Percentiles rank a stretch among this genome's conserved stretches.
Conservation (phyloP, 495 filamentous ascomycete species). For the Xylaria nigripes region DNA sequence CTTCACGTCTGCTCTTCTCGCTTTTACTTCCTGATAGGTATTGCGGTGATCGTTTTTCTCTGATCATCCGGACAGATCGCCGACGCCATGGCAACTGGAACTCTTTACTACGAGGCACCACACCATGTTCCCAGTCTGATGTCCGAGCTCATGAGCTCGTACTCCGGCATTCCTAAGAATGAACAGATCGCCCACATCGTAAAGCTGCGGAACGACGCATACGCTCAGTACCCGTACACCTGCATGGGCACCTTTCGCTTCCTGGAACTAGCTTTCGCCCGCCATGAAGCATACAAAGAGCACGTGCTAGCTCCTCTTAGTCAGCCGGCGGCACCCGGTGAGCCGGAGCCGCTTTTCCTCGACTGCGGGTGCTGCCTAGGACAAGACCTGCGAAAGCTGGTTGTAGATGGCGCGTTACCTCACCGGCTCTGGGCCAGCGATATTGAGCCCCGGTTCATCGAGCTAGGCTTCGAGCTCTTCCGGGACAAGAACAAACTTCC, state of each 20-base stretch:
- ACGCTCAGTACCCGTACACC: conserved; percentile 24
- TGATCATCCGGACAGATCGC: neutral
- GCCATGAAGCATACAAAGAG: conserved; percentile 15
- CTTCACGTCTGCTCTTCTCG: too few relatives aligned
- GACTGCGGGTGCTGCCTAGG: conserved; percentile 46
- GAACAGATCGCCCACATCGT: conserved; percentile 14
- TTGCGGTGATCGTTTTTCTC: neutral
- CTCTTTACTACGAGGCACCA: conserved; percentile 2
- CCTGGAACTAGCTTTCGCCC: conserved; percentile 29
- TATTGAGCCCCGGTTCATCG: conserved; percentile 39
- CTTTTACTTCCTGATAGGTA: too few relatives aligned
- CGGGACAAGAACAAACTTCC: conserved; percentile 29
- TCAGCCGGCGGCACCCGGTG: neutral
- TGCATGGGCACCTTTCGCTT: conserved; percentile 37
- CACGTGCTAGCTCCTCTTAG: conserved; percentile 25
- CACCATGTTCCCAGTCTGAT: conserved; percentile 13
- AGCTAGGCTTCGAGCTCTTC: conserved; percentile 40
- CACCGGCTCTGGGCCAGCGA: conserved; percentile 42
- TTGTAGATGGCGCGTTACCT: conserved; percentile 35
- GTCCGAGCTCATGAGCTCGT: conserved; percentile 13
- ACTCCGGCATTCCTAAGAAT: conserved; percentile 13
- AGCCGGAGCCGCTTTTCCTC: conserved; percentile 27
- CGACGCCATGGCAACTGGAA: neutral
- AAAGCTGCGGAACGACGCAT: conserved; percentile 19
- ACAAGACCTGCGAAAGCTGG: conserved; percentile 43